Evolutionary conservation across 2,329 filamentous ascomycete genomes (phyloP), one percentile per base, ranked within the genome.

Genomic region (Dactylellina cionopaga): DNA sequence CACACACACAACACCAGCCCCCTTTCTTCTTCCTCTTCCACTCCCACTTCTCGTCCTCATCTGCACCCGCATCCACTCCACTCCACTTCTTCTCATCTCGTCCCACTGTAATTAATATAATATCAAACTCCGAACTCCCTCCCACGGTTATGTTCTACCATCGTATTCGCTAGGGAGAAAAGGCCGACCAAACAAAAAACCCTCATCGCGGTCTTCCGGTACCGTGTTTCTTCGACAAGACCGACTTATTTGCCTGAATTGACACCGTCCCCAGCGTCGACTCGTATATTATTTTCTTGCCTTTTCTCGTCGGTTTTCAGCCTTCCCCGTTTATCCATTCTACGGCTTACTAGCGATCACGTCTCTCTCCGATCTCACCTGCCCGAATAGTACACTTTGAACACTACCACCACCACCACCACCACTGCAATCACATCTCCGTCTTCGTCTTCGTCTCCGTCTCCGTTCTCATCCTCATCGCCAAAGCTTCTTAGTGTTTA

Each of bases 111-210:
- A 9, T 19, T 22, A 22, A 13, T n/a, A 13, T 25, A 11, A 13
- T 17, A 33, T 51, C 27, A 31, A 25, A 51, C 13, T 17, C 44
- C 19, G 13, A n/a, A n/a, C 25, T 29, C 19, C 37, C 5, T 17
- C 27, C 17, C 17, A 17, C 19, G 3, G 10, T 13, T 10, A 52
- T 46, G 35, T 39, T 43, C 37, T 47, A 33, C 27, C 52, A 37
- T 68, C 63, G 63, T 68, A 68, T 68, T 68, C 63, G 63, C 63
- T 60, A 59, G 54, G 54, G 17, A 58, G 39, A 58, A 46, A n/a
- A 22, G 22, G 27, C 49, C 22, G 25, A 25, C 51, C 60, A 35
- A 27, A 19, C 58, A 51, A 29, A 66, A 66, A 56, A 24, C 35
- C 49, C 62, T 66, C 62, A 66, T 11, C 41, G 22, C 47, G 25